Evolutionary conservation across 495 filamentous ascomycete species (phyloP).

Genomic region (Coniosporium apollinis): DNA sequence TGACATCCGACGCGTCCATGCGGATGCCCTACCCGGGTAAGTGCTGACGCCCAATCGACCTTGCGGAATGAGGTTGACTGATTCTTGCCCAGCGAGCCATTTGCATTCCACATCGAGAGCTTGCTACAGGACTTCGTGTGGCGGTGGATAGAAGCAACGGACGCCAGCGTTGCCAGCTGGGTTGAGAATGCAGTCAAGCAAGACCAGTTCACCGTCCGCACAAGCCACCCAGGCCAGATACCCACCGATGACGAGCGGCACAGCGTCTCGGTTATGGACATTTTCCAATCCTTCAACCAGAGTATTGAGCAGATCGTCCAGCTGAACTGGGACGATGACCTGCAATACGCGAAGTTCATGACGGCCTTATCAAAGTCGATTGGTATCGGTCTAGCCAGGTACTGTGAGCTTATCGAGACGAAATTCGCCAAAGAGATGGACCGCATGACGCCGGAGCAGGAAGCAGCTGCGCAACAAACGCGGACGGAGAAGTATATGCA

Average conservation of each 20-base stretch:
- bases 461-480: slow-evolving; percentile 55
- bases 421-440: slow-evolving; percentile 89
- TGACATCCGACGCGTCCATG: slow-evolving; percentile 64
- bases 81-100: slow-evolving; percentile 39
- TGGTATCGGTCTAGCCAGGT: slow-evolving; percentile 63
- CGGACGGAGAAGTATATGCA: slow-evolving; percentile 84
- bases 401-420: slow-evolving; percentile 83
- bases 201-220: slow-evolving; percentile 60
- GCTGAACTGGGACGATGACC: slow-evolving; percentile 81
- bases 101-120: slow-evolving; percentile 74
- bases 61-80: neutral
- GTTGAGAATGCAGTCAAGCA: slow-evolving; percentile 81
- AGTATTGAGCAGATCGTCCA: slow-evolving; percentile 69
- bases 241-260: slow-evolving; percentile 73
- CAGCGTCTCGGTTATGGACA: slow-evolving; percentile 83
- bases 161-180: slow-evolving; percentile 63
- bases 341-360: slow-evolving; percentile 94
- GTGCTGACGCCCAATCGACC: slow-evolving; percentile 3
- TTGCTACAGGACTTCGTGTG: slow-evolving; percentile 83
- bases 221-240: slow-evolving; percentile 37
- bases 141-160: slow-evolving; percentile 77
- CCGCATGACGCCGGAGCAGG: slow-evolving; percentile 70
- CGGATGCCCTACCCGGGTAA: slow-evolving; percentile 48
- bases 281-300: slow-evolving; percentile 86
- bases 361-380: slow-evolving; percentile 83